Conservation (phyloP, 768 basidiomycete genomes). For the Hygrophoropsis aurantiaca region DNA sequence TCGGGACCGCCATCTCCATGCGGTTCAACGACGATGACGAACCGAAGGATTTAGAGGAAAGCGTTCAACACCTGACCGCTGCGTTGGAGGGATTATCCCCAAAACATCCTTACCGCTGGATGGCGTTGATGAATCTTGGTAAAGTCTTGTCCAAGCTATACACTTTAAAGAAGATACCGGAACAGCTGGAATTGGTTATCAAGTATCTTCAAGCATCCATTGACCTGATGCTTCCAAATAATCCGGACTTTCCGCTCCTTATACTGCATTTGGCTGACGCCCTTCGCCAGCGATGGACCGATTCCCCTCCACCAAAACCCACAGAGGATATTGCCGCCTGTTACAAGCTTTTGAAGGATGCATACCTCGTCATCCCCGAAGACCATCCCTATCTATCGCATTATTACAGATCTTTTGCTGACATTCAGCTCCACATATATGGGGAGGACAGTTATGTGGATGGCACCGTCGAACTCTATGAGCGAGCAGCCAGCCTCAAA, state of each 20-base stretch:
- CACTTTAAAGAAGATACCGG: neutral
- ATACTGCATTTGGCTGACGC: slow-evolving; percentile 3
- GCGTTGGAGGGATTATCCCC: slow-evolving; percentile 10
- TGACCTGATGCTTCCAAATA: slow-evolving; percentile 7
- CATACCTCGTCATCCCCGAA: slow-evolving; percentile 7
- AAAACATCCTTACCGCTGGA: slow-evolving; percentile 7
- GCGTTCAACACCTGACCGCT: slow-evolving; percentile 10
- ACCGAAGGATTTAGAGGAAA: slow-evolving; percentile 13
- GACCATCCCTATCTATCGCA: neutral
- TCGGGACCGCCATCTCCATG: slow-evolving; percentile 13
- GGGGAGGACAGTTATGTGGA: neutral
- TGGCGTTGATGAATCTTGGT: slow-evolving; percentile 12
- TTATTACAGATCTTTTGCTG: neutral
- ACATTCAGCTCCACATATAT: neutral
- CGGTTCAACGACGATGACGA: slow-evolving; percentile 4
- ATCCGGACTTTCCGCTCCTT: slow-evolving; percentile 7
- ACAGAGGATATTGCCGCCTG: slow-evolving; percentile 2
- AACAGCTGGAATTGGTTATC: slow-evolving; percentile 3
- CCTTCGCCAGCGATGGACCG: neutral
- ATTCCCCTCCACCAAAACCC: neutral
- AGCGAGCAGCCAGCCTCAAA: slow-evolving; percentile 11
- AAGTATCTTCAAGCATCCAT: slow-evolving; percentile 6
- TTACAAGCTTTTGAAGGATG: neutral
- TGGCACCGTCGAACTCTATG: slow-evolving; percentile 9
- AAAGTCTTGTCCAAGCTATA: slow-evolving; percentile 7